These are phyloP conservation scores for Pseudonectria foliicola DNA, from an alignment of 2,329 filamentous ascomycete genomes.

Conservation along the genomic window DNA sequence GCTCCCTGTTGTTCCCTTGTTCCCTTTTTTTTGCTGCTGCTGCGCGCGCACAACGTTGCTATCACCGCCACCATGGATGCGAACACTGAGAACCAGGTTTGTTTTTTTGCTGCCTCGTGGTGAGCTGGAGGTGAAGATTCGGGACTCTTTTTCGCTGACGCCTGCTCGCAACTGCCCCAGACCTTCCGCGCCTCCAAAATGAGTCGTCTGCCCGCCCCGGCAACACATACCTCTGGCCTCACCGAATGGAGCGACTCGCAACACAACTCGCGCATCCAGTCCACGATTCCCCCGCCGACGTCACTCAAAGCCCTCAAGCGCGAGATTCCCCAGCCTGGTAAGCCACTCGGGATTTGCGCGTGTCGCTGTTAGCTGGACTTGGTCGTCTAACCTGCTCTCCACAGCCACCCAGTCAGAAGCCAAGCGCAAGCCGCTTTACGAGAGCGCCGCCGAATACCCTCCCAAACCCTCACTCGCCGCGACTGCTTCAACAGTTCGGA, in stretches of 20 bases:
- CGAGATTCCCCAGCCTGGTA: slow-evolving; percentile 39
- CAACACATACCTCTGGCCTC: slow-evolving; percentile 28
- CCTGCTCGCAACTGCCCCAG: slow-evolving; percentile 6
- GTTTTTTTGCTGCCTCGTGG: slow-evolving; percentile 1
- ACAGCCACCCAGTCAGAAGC: slow-evolving; percentile 47
- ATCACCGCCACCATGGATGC: slow-evolving; percentile 24
- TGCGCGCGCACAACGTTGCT: slow-evolving; percentile 14
- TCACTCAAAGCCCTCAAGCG: slow-evolving; percentile 43
- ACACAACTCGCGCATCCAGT: slow-evolving; percentile 45
- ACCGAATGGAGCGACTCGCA: slow-evolving; percentile 55
- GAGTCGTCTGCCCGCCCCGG: slow-evolving; percentile 27
- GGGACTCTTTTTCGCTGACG: not conserved
- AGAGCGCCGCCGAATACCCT: slow-evolving; percentile 47
- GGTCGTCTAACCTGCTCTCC: slow-evolving; percentile 11
- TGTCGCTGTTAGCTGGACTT: not conserved
- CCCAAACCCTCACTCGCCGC: slow-evolving; percentile 31
- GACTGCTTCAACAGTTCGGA: slow-evolving; percentile 34
- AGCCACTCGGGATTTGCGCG: slow-evolving; percentile 6
- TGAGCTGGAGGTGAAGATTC: not conserved
- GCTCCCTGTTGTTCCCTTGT: slow-evolving; percentile 29
- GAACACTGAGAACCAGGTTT: slow-evolving; percentile 24
- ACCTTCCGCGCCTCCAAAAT: slow-evolving; percentile 23
- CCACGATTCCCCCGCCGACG: slow-evolving; percentile 34
- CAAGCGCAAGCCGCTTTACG: slow-evolving; percentile 53
- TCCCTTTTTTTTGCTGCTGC: slow-evolving; percentile 19